phyloP scores from a whole-genome alignment of 73 alveolate genomes.

The Paramecium sexaurelia region DNA sequence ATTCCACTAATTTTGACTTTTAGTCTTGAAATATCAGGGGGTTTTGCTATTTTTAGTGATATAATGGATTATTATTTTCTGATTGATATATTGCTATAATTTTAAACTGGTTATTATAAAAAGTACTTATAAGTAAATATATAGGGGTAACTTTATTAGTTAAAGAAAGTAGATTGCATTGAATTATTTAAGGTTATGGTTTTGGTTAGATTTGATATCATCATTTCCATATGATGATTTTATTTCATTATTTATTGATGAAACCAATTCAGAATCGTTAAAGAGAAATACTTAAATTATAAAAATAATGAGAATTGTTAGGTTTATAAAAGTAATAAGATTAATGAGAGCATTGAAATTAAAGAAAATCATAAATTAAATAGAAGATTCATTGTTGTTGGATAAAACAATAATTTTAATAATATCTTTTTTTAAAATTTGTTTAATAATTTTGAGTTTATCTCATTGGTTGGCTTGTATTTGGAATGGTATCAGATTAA shows the following conservation, averaged over 20 bases:
- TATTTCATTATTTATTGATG: background rate
- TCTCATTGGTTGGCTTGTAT: slow-evolving; percentile 53
- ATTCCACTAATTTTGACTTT: slow-evolving; percentile 31
- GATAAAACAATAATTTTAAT: background rate
- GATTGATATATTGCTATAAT: background rate
- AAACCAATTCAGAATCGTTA: background rate
- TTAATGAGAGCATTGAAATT: slow-evolving; percentile 33
- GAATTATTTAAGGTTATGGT: slow-evolving; percentile 17
- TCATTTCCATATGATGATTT: slow-evolving; percentile 25
- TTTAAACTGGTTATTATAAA: slow-evolving; percentile 29
- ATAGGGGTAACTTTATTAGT: slow-evolving; percentile 27
- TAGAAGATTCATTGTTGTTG: background rate
- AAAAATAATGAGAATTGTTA: slow-evolving; percentile 3
- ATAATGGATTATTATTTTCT: slow-evolving; percentile 46
- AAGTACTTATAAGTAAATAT: background rate
- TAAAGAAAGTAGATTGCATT: background rate
- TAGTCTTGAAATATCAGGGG: background rate
- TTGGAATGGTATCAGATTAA: slow-evolving; percentile 7
- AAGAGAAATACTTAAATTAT: background rate
- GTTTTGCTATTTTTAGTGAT: background rate
- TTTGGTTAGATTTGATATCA: slow-evolving; percentile 13
- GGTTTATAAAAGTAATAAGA: background rate
- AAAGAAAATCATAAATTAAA: background rate
- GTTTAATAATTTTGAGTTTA: slow-evolving; percentile 16
- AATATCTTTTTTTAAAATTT: background rate